These are phyloP conservation scores for Apiotrichum veenhuisii DNA, from an alignment of 1,284 basidiomycete genomes.

Conservation along the genomic window DNA sequence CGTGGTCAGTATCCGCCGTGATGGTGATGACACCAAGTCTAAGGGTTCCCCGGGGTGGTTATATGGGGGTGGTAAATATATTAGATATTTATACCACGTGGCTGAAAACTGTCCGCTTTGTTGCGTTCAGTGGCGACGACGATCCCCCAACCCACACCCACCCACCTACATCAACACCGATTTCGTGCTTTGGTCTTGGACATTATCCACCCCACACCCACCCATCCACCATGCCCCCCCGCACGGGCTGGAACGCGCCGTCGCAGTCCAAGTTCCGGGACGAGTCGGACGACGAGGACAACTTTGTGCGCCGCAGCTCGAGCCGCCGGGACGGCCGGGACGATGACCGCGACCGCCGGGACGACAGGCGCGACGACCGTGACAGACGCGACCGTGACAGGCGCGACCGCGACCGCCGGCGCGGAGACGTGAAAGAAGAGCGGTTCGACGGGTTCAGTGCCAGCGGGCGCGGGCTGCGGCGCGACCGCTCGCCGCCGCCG, in stretches of 20 bases:
- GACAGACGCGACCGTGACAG: too few species aligned
- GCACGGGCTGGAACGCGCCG: slow-evolving; percentile 23
- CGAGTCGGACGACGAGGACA: slow-evolving; percentile 41
- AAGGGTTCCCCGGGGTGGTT: too few species aligned
- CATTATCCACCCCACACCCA: not conserved
- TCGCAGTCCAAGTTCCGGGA: slow-evolving; percentile 40
- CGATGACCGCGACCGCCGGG: not conserved
- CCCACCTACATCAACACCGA: not conserved
- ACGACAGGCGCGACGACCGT: not conserved
- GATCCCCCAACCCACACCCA: too few species aligned
- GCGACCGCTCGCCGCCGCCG: slow-evolving; percentile 61
- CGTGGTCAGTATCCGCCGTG: too few species aligned
- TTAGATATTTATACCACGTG: too few species aligned
- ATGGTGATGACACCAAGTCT: too few species aligned
- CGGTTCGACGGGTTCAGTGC: slow-evolving; percentile 65
- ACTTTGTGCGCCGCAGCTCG: not conserved
- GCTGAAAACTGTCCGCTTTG: too few species aligned
- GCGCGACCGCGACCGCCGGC: not conserved
- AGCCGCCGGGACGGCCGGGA: not conserved
- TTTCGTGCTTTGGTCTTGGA: too few species aligned
- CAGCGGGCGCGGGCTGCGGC: slow-evolving; percentile 52
- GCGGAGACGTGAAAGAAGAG: slow-evolving; percentile 53
- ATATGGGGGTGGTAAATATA: not conserved
- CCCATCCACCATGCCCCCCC: not conserved
- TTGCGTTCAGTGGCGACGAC: too few species aligned